Conservation (phyloP, 2,329 filamentous ascomycete genomes). For the Botryosphaeria dothidea region DNA sequence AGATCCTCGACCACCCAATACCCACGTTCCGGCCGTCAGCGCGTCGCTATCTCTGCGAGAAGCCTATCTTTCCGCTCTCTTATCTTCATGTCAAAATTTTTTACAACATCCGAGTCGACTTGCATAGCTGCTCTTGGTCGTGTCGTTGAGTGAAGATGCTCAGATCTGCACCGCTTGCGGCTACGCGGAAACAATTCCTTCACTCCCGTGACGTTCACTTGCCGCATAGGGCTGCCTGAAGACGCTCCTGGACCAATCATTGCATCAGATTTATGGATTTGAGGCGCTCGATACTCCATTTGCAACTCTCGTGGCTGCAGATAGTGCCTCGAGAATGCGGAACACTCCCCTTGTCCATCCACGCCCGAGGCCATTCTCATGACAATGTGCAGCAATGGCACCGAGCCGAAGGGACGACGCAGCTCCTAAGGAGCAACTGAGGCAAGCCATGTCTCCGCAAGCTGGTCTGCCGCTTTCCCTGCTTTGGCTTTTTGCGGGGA, state of each 20-base stretch:
- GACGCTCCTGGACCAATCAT: neutral
- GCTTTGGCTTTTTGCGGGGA: neutral
- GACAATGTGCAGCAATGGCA: neutral
- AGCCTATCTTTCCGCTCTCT: neutral
- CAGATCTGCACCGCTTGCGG: conserved; percentile 2
- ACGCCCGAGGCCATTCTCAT: neutral
- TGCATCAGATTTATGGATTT: neutral
- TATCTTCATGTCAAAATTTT: neutral
- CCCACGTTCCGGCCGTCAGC: neutral
- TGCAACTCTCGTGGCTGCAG: neutral
- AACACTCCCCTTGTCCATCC: neutral
- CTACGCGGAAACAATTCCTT: conserved; percentile 6
- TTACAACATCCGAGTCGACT: neutral
- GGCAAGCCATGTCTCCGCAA: neutral
- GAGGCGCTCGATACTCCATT: neutral
- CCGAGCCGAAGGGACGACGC: neutral
- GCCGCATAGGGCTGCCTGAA: neutral
- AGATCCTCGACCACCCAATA: conserved; percentile 5
- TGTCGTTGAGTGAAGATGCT: neutral
- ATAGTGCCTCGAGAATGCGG: neutral
- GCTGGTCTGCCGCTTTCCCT: neutral
- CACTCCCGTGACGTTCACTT: neutral
- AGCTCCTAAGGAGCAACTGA: neutral
- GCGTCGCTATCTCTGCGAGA: neutral
- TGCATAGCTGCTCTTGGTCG: neutral